phyloP scores from a whole-genome alignment of 2,329 filamentous ascomycete genomes.

The Scedosporium aurantiacum region DNA sequence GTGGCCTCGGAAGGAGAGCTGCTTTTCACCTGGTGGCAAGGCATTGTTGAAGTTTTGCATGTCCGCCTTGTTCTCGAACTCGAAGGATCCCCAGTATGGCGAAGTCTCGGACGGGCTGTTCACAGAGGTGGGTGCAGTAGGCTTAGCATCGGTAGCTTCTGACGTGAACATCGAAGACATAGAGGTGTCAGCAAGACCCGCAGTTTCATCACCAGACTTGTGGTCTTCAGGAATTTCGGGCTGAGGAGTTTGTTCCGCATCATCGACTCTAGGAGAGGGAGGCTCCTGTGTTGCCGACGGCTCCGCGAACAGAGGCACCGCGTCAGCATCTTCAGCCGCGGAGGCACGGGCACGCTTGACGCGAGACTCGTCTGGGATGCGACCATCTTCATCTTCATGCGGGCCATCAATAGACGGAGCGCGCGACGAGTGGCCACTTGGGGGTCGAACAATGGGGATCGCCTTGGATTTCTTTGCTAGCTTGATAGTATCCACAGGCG shows the following conservation, averaged over 20 bases:
- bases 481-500: conserved; percentile 45
- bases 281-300: conserved; percentile 21
- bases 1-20: conserved; percentile 17
- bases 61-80: conserved; percentile 41
- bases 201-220: conserved; percentile 25
- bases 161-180: conserved; percentile 42
- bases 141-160: conserved; percentile 42
- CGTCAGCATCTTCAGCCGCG: conserved; percentile 52
- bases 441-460: conserved; percentile 65
- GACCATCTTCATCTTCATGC: conserved; percentile 46
- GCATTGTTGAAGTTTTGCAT: conserved; percentile 41
- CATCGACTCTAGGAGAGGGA: conserved; percentile 6
- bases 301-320: conserved; percentile 64
- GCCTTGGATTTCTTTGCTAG: conserved; percentile 67
- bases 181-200: conserved; percentile 34
- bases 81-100: conserved; percentile 48
- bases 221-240: conserved; percentile 18
- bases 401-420: conserved; percentile 17
- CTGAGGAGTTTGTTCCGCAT: conserved; percentile 13
- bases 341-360: conserved; percentile 63
- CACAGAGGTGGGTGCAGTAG: conserved; percentile 30
- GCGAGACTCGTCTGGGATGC: conserved; percentile 51
- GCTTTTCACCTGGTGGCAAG: conserved; percentile 37
- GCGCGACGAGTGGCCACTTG: conserved; percentile 34
- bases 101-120: conserved; percentile 43